phyloP scores from a whole-genome alignment of 495 filamentous ascomycete genomes.

The Rusavskia elegans region DNA sequence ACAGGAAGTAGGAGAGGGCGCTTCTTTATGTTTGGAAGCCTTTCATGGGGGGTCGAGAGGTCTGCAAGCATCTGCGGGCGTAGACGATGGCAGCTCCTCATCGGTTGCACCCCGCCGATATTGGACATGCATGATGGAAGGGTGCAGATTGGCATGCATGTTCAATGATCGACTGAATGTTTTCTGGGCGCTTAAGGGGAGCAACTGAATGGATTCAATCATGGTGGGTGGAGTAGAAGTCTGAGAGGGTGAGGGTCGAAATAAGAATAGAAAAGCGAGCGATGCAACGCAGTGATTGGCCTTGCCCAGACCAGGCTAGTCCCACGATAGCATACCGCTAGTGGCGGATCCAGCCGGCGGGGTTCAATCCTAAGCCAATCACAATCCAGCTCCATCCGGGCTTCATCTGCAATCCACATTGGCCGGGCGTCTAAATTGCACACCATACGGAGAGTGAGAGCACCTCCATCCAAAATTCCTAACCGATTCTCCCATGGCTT shows the following conservation, averaged over 20 bases:
- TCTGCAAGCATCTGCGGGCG: not conserved
- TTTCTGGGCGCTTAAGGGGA: not conserved
- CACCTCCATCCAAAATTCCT: not conserved
- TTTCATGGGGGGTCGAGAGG: constrained; percentile 1
- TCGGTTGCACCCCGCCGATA: not conserved
- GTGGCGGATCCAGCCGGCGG: not conserved
- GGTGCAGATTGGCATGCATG: not conserved
- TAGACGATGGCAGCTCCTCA: not conserved
- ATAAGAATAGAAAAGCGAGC: not conserved
- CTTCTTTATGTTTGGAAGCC: constrained; percentile 8
- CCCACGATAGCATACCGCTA: not conserved
- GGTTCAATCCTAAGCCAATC: not conserved
- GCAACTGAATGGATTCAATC: not conserved
- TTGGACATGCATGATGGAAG: constrained; percentile 1
- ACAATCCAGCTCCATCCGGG: not conserved
- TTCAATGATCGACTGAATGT: not conserved
- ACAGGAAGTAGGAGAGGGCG: constrained; percentile 22
- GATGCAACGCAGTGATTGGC: constrained; percentile 1
- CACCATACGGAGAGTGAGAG: not conserved
- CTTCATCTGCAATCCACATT: not conserved
- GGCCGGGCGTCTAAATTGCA: not conserved
- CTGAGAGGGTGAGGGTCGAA: not conserved
- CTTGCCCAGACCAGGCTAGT: not conserved
- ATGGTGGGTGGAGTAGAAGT: not conserved
- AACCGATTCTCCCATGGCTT: no score